These are phyloP conservation scores for Kluyveromyces dobzhanskii DNA, from an alignment of 805 yeast species.

Conservation along the genomic window DNA sequence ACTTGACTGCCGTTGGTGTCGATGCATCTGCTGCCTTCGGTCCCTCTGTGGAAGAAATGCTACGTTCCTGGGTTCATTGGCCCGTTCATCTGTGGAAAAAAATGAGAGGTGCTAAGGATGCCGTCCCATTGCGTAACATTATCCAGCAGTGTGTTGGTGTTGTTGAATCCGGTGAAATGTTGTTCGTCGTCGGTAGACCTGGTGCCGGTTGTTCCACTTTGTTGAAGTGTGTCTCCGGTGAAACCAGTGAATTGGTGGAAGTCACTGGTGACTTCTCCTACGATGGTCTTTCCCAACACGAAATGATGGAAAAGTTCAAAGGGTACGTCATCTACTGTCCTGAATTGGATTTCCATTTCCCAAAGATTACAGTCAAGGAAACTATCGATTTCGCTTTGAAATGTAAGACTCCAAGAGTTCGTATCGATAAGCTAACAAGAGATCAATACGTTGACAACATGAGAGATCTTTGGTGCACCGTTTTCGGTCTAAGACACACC, in stretches of 20 bases:
- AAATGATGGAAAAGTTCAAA: conserved; percentile 40
- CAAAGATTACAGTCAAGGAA: conserved; percentile 42
- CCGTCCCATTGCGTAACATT: conserved; percentile 30
- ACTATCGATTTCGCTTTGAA: conserved; percentile 43
- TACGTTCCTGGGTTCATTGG: conserved; percentile 27
- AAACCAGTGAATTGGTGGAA: conserved; percentile 31
- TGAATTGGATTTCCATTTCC: conserved; percentile 43
- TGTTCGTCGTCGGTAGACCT: conserved; percentile 47
- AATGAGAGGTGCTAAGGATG: conserved; percentile 25
- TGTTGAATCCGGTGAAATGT: conserved; percentile 43
- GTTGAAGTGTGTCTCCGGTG: conserved; percentile 40
- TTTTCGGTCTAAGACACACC: conserved; percentile 52
- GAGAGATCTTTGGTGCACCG: conserved; percentile 34
- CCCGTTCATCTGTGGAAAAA: conserved; percentile 19
- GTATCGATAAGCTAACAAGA: conserved; percentile 37
- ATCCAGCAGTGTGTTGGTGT: conserved; percentile 37
- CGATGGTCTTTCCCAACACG: conserved; percentile 41
- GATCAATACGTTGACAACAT: conserved; percentile 31
- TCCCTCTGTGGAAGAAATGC: conserved; percentile 38
- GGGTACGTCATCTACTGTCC: conserved; percentile 46
- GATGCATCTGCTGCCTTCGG: conserved; percentile 48
- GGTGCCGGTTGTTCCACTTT: conserved; percentile 60
- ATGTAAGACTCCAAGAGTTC: conserved; percentile 38
- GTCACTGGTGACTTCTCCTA: conserved; percentile 36
- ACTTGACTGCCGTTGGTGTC: conserved; percentile 37